These are phyloP conservation scores for Protomyces inundatus DNA, from an alignment of 1,139 yeast genomes.

Conservation along the genomic window DNA sequence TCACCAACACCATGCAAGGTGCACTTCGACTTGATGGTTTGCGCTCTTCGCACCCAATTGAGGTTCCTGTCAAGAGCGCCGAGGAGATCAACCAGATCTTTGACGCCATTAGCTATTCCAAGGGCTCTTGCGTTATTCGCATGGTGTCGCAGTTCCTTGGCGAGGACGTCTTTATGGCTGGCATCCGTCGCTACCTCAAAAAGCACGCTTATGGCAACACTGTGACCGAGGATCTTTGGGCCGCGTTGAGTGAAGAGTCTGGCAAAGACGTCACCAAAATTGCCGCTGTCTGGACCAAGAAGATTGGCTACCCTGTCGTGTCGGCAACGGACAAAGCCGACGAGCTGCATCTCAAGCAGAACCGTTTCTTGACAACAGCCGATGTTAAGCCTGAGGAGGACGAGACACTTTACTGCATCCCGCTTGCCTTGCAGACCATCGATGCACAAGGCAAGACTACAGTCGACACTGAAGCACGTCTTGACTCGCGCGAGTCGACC, in stretches of 20 bases:
- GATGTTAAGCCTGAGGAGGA: conserved; percentile 72
- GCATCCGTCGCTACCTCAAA: conserved; percentile 68
- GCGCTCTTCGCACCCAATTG: conserved; percentile 79
- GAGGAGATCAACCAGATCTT: conserved; percentile 82
- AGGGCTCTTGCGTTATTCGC: conserved; percentile 72
- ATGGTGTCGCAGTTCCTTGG: conserved; percentile 77
- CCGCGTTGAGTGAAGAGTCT: conserved; percentile 62
- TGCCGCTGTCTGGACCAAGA: conserved; percentile 78
- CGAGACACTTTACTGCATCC: conserved; percentile 71
- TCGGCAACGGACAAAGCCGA: conserved; percentile 47
- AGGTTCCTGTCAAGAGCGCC: conserved; percentile 75
- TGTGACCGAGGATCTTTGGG: conserved; percentile 74
- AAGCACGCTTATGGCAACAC: conserved; percentile 72
- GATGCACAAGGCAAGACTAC: conserved; percentile 57
- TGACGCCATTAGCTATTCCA: conserved; percentile 76
- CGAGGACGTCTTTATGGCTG: conserved; percentile 65
- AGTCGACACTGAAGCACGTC: conserved; percentile 37
- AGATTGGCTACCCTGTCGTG: conserved; percentile 79
- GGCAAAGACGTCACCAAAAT: conserved; percentile 66
- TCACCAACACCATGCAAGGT: conserved; percentile 61
- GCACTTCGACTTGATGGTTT: conserved; percentile 69
- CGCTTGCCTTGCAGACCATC: conserved; percentile 67
- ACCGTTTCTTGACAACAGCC: conserved; percentile 73
- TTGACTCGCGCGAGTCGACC: conserved; percentile 48
- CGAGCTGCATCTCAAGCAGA: conserved; percentile 55